phyloP scores from a whole-genome alignment of 768 basidiomycete genomes.

The Mycena kentingensis region DNA sequence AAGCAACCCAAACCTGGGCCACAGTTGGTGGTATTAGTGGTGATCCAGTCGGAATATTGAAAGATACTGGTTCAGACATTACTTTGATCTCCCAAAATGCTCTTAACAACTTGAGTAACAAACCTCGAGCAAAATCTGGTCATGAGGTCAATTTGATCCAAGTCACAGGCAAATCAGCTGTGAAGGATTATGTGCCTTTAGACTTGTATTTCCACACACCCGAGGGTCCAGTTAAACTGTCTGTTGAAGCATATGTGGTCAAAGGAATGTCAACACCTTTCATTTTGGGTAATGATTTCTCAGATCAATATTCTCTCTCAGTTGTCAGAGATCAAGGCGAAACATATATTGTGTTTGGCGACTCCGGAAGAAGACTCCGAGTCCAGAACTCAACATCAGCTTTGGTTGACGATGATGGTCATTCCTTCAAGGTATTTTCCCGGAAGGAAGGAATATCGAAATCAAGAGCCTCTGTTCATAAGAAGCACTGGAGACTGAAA shows the following conservation, averaged over 20 bases:
- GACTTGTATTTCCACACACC: slow-evolving; percentile 29
- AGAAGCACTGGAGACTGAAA: neutral
- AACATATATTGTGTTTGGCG: slow-evolving; percentile 19
- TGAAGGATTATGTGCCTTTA: slow-evolving; percentile 30
- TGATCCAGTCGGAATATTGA: slow-evolving; percentile 10
- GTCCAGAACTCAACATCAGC: neutral
- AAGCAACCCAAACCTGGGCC: slow-evolving; percentile 24
- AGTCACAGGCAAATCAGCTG: slow-evolving; percentile 31
- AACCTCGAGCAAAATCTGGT: slow-evolving; percentile 26
- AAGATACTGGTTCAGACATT: slow-evolving; percentile 39
- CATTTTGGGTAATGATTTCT: slow-evolving; percentile 36
- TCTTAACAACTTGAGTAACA: neutral
- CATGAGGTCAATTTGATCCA: slow-evolving; percentile 34
- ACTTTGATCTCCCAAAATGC: slow-evolving; percentile 33
- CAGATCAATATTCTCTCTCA: slow-evolving; percentile 36
- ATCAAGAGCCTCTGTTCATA: neutral
- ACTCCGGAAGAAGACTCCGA: slow-evolving; percentile 1
- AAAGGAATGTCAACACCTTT: slow-evolving; percentile 32
- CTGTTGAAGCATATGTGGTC: slow-evolving; percentile 33
- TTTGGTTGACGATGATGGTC: slow-evolving; percentile 4
- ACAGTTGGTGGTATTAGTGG: slow-evolving; percentile 5
- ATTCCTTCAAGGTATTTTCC: neutral
- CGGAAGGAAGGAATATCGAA: neutral
- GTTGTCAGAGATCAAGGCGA: slow-evolving; percentile 21
- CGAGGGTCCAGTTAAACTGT: slow-evolving; percentile 27